Percentiles rank a stretch among this genome's conserved stretches.
phyloP scores from a whole-genome alignment of 2,329 filamentous ascomycete species.

The Botrytis medusae region DNA sequence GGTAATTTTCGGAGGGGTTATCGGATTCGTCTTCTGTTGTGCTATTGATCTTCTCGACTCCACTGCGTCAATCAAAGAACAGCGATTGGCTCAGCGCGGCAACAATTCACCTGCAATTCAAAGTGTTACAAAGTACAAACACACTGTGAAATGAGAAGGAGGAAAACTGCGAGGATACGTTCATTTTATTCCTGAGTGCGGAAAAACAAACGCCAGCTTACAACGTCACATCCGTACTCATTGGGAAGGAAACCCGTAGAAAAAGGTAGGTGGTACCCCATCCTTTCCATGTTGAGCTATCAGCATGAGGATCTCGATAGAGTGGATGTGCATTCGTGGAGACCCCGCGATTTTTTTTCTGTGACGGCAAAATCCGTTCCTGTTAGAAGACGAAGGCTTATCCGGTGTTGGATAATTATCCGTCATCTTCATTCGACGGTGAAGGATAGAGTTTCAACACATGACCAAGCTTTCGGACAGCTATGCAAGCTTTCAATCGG shows the following conservation, averaged over 20 bases:
- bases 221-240: background rate
- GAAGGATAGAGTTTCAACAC: background rate
- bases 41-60: background rate
- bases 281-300: background rate
- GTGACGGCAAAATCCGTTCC: background rate
- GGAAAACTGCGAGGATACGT: background rate
- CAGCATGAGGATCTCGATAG: background rate
- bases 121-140: background rate
- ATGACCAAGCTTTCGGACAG: background rate
- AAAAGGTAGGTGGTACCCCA: background rate
- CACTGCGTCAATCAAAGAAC: background rate
- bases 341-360: conserved; percentile 12
- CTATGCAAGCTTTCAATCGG: background rate
- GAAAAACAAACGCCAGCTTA: background rate
- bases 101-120: conserved; percentile 23
- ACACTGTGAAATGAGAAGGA: background rate
- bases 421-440: background rate
- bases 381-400: background rate
- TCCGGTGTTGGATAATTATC: background rate
- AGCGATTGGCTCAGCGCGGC: background rate
- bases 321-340: background rate
- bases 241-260: background rate
- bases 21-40: background rate
- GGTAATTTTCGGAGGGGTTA: no score
- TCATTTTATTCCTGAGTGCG: background rate